Percentiles rank a stretch among this genome's conserved stretches.
Conservation (phyloP, 345 rosid species). For the Physaria fendleri region DNA sequence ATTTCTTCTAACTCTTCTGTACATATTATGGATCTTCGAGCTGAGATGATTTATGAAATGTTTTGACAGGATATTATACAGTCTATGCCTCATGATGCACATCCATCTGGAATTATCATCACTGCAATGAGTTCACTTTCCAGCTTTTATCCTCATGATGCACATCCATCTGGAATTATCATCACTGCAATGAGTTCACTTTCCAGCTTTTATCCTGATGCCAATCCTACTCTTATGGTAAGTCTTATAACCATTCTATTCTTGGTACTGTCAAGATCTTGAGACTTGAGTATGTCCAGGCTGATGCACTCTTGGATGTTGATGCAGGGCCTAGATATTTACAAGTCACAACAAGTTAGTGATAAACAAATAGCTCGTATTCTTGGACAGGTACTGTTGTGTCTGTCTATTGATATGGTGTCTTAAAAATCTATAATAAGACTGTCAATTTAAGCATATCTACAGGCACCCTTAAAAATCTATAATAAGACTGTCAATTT, state of each 20-base stretch:
- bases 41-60: constrained; percentile 4
- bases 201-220: constrained; percentile 86
- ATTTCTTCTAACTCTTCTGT: constrained; percentile 5
- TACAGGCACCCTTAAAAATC: too few species aligned
- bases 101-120: constrained; percentile 74
- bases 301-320: not conserved
- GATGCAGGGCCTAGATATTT: constrained; percentile 35
- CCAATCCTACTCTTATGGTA: constrained; percentile 86
- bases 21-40: not conserved
- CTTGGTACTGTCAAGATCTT: not conserved
- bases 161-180: constrained; percentile 80
- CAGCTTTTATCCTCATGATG: constrained; percentile 84
- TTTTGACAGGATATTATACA: constrained; percentile 74
- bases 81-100: constrained; percentile 88
- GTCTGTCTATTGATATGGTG: not conserved
- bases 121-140: constrained; percentile 93
- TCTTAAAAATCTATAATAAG: not conserved
- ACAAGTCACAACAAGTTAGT: constrained; percentile 70
- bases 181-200: constrained; percentile 88
- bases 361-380: constrained; percentile 87
- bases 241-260: constrained; percentile 16
- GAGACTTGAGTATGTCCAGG: not conserved
- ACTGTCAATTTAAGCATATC: not conserved
- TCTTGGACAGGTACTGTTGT: constrained; percentile 66
- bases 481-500: not conserved